Percentiles rank a stretch among this genome's conserved stretches.
phyloP scores from a whole-genome alignment of 1,284 basidiomycete species.

The Anthracocystis setariae region DNA sequence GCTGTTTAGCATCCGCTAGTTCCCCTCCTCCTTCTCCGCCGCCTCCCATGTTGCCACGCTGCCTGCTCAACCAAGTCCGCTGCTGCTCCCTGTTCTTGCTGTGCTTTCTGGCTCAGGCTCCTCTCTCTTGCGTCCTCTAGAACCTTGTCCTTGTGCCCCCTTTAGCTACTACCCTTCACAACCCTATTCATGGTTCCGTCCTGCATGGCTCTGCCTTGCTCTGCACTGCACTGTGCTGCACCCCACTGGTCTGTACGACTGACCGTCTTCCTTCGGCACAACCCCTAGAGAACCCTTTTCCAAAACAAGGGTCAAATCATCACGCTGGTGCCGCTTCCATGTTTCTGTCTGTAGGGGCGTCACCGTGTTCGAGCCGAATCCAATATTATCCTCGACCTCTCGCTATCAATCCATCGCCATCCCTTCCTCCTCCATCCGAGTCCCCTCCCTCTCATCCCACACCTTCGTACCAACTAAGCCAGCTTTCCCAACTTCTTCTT shows the following conservation, averaged over 20 bases:
- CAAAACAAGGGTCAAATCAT: too few relatives aligned
- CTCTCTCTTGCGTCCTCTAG: too few relatives aligned
- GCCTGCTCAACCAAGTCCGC: too few relatives aligned
- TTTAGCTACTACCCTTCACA: background rate
- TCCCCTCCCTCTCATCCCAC: background rate
- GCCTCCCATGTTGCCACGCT: background rate
- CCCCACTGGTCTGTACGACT: too few relatives aligned
- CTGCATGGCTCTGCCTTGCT: background rate
- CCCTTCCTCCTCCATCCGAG: background rate
- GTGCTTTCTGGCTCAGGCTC: too few relatives aligned
- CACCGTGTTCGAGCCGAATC: background rate
- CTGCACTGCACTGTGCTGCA: too few relatives aligned
- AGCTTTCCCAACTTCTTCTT: background rate
- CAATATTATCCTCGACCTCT: conserved; percentile 1
- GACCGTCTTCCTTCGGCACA: too few relatives aligned
- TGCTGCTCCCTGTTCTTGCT: too few relatives aligned
- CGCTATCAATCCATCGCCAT: background rate
- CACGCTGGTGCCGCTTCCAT: too few relatives aligned
- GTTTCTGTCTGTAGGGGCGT: too few relatives aligned
- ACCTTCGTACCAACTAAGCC: background rate
- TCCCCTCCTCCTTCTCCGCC: background rate
- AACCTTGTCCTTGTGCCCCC: too few relatives aligned
- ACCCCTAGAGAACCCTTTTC: too few relatives aligned
- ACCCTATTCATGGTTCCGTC: background rate
- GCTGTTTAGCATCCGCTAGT: background rate